Base-by-base conservation (phyloP, 2,329 filamentous ascomycete genomes). In the Pseudocercospora musae region DNA sequence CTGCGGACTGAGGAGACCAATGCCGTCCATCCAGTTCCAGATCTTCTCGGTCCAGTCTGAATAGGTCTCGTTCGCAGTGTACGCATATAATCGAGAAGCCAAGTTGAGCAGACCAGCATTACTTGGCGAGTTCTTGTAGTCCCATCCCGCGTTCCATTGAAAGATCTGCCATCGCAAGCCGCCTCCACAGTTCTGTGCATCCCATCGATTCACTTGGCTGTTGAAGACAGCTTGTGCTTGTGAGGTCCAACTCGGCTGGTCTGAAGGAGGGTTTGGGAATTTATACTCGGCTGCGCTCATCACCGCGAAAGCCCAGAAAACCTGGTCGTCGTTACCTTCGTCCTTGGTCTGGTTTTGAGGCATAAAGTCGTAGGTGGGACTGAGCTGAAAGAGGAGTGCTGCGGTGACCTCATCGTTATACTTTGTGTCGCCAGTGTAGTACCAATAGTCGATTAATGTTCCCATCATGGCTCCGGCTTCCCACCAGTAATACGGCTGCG, bases 401-500 rank as follows among this genome's bases (percentile, higher is more conserved):
- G 85, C 70, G 55, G 79, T 84, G n/a, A 87, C 78, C 13, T 85
- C 79, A 10, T 81, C 72, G 74, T 89, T 89, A 77, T 87, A 90
- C 57, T 81, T 82, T 2, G 76, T 70, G 73, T 90, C 87, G 61
- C 86, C 87, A 0, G 88, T 90, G 62, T 84, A 81, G 65, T 87
- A 84, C 84, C 86, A 89, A 74, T 91, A 91, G 74, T 90, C 87
- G 48, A 91, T 80, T 68, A 89, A 78, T 0, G 86, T 84, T 65
- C 87, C 85, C 81, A 89, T 89, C 77, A 91, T 76, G 58, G 70
- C 74, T 20, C 74, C 74, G 18, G 85, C 85, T 73, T 90, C 85
- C 88, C 88, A 91, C 88, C 88, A 91, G 79, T 90, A 90, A 73
- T 88, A 89, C 64, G 88, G 88, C 21, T 81, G 73, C 1, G 86